Evolutionary conservation across 75 land plant genomes (phyloP), one percentile per base, ranked within the genome.

Genomic region (Pinus albicaulis): DNA sequence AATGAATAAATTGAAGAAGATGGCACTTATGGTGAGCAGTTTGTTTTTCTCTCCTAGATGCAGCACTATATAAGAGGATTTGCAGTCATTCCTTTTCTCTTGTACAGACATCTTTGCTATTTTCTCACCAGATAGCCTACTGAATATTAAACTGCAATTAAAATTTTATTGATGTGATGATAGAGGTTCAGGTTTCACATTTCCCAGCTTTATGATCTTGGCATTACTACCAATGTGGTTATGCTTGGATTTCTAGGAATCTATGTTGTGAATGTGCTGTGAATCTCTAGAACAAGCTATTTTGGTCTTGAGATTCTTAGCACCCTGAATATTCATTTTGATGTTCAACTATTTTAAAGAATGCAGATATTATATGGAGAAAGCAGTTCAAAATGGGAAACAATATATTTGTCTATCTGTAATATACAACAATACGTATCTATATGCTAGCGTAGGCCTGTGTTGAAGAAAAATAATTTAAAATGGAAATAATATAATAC

Each of bases 1-100:
- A 72, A 95, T 95, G 96, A 95, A 95, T 75, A 95, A 95, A 80
- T 78, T 95, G 76, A 95, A 95, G 81, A 95, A 95, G 86, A 92
- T 95, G 83, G 98, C 98, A 58, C 77, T 95, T 55, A 82, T 86
- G 84, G 94, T 92, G 80, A 74, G 81, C 4, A 16, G 17, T n/a
- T 16, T n/a, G 20, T 36, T 78, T 78, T 24, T 78, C 44, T 31
- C 34, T 69, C 38, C 20, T 16, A 7, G 25, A 20, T 17, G 38
- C 22, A 8, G 6, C 3, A 17, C 66, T 56, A 17, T 48, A 28
- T 26, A 44, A 41, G 10, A 44, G 52, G 26, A 53, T 41, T 41
- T 22, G 55, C 22, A 52, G 74, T 20, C 26, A 48, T 66, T 28
- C 15, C 36, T 41, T 44, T 19, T 55, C 64, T 25, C n/a, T 20